phyloP scores from a whole-genome alignment of 768 basidiomycete genomes.

The Tylopilus sp. region DNA sequence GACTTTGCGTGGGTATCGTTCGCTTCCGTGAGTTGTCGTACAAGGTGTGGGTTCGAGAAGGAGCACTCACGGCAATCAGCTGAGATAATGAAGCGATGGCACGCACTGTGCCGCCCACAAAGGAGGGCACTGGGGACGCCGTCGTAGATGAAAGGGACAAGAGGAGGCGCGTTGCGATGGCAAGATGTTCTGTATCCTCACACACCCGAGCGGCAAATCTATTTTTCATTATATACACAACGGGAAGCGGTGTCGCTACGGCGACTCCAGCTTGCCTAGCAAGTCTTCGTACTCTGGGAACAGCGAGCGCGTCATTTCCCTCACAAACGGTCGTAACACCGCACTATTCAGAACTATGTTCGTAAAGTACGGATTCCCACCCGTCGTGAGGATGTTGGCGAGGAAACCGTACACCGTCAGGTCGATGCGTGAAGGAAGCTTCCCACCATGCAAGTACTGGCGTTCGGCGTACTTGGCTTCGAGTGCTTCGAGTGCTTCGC shows the following conservation, averaged over 20 bases:
- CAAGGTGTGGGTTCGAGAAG: neutral
- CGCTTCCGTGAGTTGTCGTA: conserved; percentile 19
- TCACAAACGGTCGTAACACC: conserved; percentile 18
- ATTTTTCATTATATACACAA: neutral
- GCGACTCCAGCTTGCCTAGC: conserved; percentile 12
- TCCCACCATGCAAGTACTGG: conserved; percentile 26
- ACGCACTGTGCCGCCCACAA: conserved; percentile 3
- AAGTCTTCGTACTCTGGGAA: conserved; percentile 28
- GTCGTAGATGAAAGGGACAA: no score
- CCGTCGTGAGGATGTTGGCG: conserved; percentile 24
- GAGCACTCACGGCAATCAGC: conserved; percentile 11
- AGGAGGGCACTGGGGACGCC: neutral
- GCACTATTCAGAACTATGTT: conserved; percentile 19
- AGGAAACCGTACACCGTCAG: conserved; percentile 30
- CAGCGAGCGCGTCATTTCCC: conserved; percentile 21
- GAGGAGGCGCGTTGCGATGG: conserved; percentile 13
- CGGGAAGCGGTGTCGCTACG: neutral
- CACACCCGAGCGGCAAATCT: neutral
- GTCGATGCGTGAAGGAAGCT: conserved; percentile 29
- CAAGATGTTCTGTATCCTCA: no score
- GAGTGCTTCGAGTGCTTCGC: conserved; percentile 30
- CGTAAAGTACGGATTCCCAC: conserved; percentile 27
- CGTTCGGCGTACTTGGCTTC: conserved; percentile 24
- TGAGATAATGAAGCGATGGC: neutral
- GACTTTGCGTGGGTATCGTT: neutral